Percentiles rank a stretch among this genome's conserved stretches.
phyloP scores from a whole-genome alignment of 768 basidiomycete genomes.

The Mycena indigotica region DNA sequence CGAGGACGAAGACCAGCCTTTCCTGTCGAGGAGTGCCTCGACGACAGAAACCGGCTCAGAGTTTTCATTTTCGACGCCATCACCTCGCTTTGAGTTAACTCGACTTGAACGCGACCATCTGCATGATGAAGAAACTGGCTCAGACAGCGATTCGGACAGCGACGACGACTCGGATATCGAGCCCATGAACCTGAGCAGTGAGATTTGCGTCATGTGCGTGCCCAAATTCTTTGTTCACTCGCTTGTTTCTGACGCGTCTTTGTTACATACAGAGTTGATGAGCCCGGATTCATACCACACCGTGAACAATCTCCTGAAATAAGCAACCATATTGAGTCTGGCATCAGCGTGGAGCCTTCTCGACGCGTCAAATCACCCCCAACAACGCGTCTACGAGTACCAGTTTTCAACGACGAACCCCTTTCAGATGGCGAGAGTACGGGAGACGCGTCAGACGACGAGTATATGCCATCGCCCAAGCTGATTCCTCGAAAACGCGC shows the following conservation, averaged over 20 bases:
- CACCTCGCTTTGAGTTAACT: constrained; percentile 8
- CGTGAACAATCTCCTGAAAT: constrained; percentile 15
- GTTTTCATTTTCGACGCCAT: constrained; percentile 4
- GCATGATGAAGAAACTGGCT: constrained; percentile 15
- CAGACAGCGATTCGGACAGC: constrained; percentile 14
- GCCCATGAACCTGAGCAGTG: constrained; percentile 13
- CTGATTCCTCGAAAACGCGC: constrained; percentile 37
- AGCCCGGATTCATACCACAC: constrained; percentile 12
- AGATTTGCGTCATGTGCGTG: constrained; percentile 9
- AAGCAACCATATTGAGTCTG: background rate
- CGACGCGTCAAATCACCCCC: no score
- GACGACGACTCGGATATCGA: constrained; percentile 20
- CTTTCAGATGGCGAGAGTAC: no score
- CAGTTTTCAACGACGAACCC: no score
- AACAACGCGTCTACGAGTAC: no score
- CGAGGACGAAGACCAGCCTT: constrained; percentile 17
- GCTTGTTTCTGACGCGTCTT: constrained; percentile 2
- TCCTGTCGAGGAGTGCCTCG: no score
- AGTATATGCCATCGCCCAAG: constrained; percentile 40
- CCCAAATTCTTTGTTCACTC: background rate
- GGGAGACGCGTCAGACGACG: no score
- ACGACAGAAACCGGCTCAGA: background rate
- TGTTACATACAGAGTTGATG: constrained; percentile 10
- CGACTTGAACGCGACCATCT: background rate
- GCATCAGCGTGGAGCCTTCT: no score